Percentiles rank a stretch among this genome's conserved stretches.
Conservation (phyloP, 108 stramenopile genomes). For the Cylindrotheca fusiformis region DNA sequence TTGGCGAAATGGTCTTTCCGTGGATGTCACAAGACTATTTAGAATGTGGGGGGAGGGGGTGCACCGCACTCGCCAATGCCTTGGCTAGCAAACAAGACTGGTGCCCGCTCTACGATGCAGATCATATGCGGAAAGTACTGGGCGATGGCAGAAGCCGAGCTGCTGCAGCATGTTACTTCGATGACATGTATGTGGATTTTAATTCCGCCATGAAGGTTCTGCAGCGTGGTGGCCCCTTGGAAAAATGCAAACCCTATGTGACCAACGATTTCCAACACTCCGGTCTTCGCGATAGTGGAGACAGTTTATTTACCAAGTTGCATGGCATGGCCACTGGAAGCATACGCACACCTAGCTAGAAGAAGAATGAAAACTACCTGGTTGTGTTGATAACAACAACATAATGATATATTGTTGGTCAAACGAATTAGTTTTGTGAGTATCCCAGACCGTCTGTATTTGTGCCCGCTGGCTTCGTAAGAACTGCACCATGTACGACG, state of each 20-base stretch:
- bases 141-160: slow-evolving; percentile 24
- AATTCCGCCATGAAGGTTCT: slow-evolving; percentile 62
- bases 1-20: slow-evolving; percentile 94
- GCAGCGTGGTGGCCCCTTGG: slow-evolving; percentile 58
- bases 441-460: too few species aligned
- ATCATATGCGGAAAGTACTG: slow-evolving; percentile 60
- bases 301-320: slow-evolving; percentile 76
- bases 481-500: too few species aligned
- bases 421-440: too few species aligned
- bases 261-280: slow-evolving; percentile 95
- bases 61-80: slow-evolving; percentile 57
- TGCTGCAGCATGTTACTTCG: slow-evolving; percentile 88
- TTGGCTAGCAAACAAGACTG: slow-evolving; percentile 80
- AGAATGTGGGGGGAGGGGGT: slow-evolving; percentile 63
- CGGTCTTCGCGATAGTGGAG: slow-evolving; percentile 87
- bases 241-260: slow-evolving; percentile 75
- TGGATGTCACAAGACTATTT: slow-evolving; percentile 91
- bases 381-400: too few species aligned
- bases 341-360: slow-evolving; percentile 66
- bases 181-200: slow-evolving; percentile 95
- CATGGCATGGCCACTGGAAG: slow-evolving; percentile 80
- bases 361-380: too few species aligned
- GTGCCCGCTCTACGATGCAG: slow-evolving; percentile 69
- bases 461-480: too few species aligned
- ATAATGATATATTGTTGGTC: too few species aligned